Base-by-base conservation (phyloP, 2,329 filamentous ascomycete genomes). In the Lachnellula arida region DNA sequence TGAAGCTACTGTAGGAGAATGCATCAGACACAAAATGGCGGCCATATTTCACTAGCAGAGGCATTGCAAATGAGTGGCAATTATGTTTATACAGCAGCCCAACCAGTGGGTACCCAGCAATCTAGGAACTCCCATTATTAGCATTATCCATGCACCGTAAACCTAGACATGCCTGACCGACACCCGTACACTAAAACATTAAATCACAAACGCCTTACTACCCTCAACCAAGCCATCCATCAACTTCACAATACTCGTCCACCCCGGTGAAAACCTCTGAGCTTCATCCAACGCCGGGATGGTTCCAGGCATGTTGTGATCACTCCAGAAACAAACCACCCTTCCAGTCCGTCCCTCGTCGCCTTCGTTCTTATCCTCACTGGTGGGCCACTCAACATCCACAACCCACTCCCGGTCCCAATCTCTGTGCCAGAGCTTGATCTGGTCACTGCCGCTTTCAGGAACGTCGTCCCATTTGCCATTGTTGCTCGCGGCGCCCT, bases 211-310 rank as follows among this genome's bases (percentile, higher is more conserved):
- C 54, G 74, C 74, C 76, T 88, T 91, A 67, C 78, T 85, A 22
- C 89, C 91, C 70, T 96, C 89, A 32, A 96, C 88, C 64, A 97
- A 73, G 0, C 90, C 92, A 73, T 91, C 87, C 25, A 78, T 78
- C 60, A 82, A 74, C 74, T 96, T 97, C 4, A 85, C 85, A 28
- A 91, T 77, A 9, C 86, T 85, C 6, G 85, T 84, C 94, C 94
- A 99, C 4, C 78, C 75, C 0, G 94, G 94, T 63, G 85, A 79
- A 72, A 85, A 97, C 69, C 85, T 81, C 63, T 81, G 76, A 49
- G 89, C 78, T 73, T 97, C 92, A 64, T 94, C 88, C 51, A 93
- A 81, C 0, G 92, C 92, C 0, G 93, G 92, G 48, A 97, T 91
- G 1, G 79, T 78, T 3, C 83, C 86, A 2, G 74, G 72, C 37